A percentile compares a stretch with the other conserved stretches of the same genome.
These are phyloP conservation scores for Parsonsia alboflavescens DNA, from an alignment of 257 asterid genomes.

Conservation along the genomic window DNA sequence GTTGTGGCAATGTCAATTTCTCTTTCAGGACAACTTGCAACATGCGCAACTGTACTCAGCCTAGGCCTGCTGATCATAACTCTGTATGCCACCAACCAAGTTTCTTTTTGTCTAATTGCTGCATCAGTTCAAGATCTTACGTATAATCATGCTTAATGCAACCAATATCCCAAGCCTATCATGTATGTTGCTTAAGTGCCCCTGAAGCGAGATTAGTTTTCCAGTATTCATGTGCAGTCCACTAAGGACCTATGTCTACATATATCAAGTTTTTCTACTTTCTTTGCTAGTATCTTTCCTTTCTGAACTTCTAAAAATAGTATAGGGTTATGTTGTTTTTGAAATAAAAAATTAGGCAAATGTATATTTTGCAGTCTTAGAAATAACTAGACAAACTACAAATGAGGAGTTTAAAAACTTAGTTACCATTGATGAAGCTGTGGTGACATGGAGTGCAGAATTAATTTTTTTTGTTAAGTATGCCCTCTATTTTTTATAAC, in stretches of 20 bases:
- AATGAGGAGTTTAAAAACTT: background rate
- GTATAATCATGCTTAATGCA: background rate
- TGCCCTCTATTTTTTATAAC: background rate
- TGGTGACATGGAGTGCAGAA: background rate
- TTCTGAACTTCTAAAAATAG: background rate
- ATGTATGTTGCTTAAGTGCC: background rate
- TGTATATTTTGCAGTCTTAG: background rate
- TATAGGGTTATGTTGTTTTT: background rate
- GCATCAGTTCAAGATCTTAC: background rate
- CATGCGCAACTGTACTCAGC: conserved; percentile 86
- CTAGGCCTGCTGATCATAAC: conserved; percentile 85
- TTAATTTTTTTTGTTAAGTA: background rate
- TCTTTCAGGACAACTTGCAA: conserved; percentile 89
- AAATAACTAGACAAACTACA: background rate
- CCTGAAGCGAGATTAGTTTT: background rate
- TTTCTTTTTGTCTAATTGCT: background rate
- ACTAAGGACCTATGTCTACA: background rate
- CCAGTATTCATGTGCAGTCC: background rate
- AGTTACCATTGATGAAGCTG: background rate
- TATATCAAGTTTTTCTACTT: background rate
- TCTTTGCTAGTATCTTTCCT: background rate
- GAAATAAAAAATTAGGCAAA: background rate
- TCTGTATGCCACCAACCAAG: conserved; percentile 36
- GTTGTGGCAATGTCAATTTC: conserved; percentile 86
- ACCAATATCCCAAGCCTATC: too few relatives aligned